Conservation (phyloP, 2,329 filamentous ascomycete genomes). For the Penicillium sp. region DNA sequence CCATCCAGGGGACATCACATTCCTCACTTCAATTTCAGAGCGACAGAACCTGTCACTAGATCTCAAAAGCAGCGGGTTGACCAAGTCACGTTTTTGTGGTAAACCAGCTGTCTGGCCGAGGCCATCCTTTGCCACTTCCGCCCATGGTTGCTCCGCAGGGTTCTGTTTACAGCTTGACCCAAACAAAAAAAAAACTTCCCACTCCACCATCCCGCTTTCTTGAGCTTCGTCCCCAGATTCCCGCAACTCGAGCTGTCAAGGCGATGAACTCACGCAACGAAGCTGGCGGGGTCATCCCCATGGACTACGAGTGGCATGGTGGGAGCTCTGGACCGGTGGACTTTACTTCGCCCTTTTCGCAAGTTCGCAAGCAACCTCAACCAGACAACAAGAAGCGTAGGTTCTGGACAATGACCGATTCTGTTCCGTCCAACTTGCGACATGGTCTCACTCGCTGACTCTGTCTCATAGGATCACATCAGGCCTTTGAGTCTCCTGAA, state of each 20-base stretch:
- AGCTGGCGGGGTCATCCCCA: slow-evolving; percentile 38
- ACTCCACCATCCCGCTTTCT: slow-evolving; percentile 10
- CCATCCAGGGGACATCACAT: too few species aligned
- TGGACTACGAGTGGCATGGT: slow-evolving; percentile 47
- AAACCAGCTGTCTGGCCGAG: not conserved
- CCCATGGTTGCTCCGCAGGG: slow-evolving; percentile 14
- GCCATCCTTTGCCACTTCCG: slow-evolving; percentile 4
- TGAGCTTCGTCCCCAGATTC: slow-evolving; percentile 4
- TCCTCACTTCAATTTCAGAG: too few species aligned
- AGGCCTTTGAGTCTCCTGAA: slow-evolving; percentile 41
- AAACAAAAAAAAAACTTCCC: slow-evolving; percentile 17
- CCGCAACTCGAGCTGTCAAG: slow-evolving; percentile 1
- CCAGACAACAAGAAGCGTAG: slow-evolving; percentile 41
- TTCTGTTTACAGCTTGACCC: slow-evolving; percentile 15
- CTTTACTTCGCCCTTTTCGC: slow-evolving; percentile 43
- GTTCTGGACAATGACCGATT: slow-evolving; percentile 12
- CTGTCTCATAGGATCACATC: slow-evolving; percentile 31
- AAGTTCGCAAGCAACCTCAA: slow-evolving; percentile 37
- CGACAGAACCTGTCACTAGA: too few species aligned
- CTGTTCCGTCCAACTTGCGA: not conserved
- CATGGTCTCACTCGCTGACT: not conserved
- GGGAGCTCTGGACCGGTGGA: slow-evolving; percentile 37
- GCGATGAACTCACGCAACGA: slow-evolving; percentile 34
- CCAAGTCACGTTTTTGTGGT: too few species aligned
- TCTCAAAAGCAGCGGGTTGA: too few species aligned